These are phyloP conservation scores for Toxicodendron radicans DNA, from an alignment of 345 rosid genomes.

Conservation along the genomic window DNA sequence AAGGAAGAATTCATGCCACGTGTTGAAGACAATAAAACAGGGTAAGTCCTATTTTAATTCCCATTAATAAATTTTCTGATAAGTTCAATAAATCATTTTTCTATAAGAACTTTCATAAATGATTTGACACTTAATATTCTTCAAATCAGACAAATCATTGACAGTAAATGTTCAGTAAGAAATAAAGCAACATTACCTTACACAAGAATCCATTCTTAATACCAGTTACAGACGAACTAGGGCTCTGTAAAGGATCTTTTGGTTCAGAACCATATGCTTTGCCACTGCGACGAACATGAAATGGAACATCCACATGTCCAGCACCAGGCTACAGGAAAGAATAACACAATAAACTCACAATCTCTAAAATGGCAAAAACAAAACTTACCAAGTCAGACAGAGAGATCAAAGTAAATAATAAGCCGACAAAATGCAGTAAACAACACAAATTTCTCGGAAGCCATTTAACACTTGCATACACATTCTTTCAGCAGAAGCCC, in stretches of 20 bases:
- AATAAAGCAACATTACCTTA: constrained; percentile 40
- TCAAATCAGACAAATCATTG: neutral
- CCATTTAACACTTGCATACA: neutral
- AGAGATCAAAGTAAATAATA: neutral
- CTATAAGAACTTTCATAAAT: neutral
- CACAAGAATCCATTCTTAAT: constrained; percentile 38
- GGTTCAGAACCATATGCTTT: constrained; percentile 35
- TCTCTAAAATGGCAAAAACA: neutral
- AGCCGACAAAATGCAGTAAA: neutral
- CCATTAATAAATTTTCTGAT: neutral
- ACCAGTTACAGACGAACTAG: constrained; percentile 38
- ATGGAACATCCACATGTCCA: constrained; percentile 35
- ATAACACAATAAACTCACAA: constrained; percentile 12
- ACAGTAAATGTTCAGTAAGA: constrained; percentile 10
- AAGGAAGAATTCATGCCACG: neutral
- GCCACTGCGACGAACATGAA: constrained; percentile 30
- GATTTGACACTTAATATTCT: constrained; percentile 3
- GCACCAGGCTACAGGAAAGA: constrained; percentile 38
- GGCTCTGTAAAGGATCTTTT: constrained; percentile 47
- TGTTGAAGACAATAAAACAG: neutral
- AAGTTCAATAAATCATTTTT: no score
- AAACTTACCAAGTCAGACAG: neutral
- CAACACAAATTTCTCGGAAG: constrained; percentile 1
- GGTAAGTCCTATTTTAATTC: neutral
- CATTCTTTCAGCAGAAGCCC: neutral